Base-by-base conservation (phyloP, 441 rosid genomes). In the Mallotus repandus region DNA sequence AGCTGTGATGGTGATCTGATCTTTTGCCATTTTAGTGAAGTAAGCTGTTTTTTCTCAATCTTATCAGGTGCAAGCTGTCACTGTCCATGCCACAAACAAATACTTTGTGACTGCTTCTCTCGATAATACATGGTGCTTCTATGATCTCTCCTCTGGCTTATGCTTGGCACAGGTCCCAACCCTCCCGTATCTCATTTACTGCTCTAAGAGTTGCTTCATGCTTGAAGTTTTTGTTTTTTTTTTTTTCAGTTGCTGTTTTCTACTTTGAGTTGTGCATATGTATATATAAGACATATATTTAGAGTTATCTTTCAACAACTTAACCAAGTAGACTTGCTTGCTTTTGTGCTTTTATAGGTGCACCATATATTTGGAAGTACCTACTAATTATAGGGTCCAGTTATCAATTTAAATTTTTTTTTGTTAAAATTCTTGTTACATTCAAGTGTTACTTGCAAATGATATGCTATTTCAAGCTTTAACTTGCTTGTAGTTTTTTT, bases 81-180 rank as follows among this genome's bases (percentile, higher is more conserved):
- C 99, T 11, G 95, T 93, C 64, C 99, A 96, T 71, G 97, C 98
- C 74, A 96, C 99, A 14, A 96, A 90, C 63, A 92, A 85, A 67
- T 96, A 91, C 83, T 96, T 96, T 59, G 99, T 94, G 70, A 89
- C 98, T 45, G 99, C 98, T 76, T 93, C 98, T 58, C 92, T 93
- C 25, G 99, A 96, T 78, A 87, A 79, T 77, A 81, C 98, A 12
- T 96, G 99, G 99, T 91, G 94, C 86, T 96, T 96, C 82, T 93
- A 93, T 54, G 99, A 96, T 85, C 83, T 96, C 77, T 84, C 94
- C 43, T 86, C 99, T 65, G 98, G 99, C 62, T 76, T 83, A 78
- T 91, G 99, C 86, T 86, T 93, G 85, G 68, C 94, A 46, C 97
- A 96, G 98, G 99, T 96, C 59, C 43, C 46, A 58, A 68, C 63